A percentile compares a stretch with the other conserved stretches of the same genome.
These are phyloP conservation scores for Ambrosiella beaveri DNA, from an alignment of 2,329 filamentous ascomycete species.

Conservation along the genomic window DNA sequence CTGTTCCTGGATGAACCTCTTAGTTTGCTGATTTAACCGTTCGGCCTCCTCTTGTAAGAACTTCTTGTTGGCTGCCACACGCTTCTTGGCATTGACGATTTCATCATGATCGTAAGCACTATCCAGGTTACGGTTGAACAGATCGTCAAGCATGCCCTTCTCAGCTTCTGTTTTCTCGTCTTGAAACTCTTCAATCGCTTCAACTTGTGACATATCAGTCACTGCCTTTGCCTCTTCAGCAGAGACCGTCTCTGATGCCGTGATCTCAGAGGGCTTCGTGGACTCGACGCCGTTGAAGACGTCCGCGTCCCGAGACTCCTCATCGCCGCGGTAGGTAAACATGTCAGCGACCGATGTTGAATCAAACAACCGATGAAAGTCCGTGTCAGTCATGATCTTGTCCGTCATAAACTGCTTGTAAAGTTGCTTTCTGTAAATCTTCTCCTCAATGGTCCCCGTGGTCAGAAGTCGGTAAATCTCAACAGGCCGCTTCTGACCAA, in stretches of 20 bases:
- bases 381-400: conserved; percentile 87
- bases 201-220: conserved; percentile 23
- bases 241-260: background rate
- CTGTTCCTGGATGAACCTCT: conserved; percentile 12
- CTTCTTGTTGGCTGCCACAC: conserved; percentile 53
- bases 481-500: conserved; percentile 88
- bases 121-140: conserved; percentile 77
- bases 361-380: conserved; percentile 81
- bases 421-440: conserved; percentile 96
- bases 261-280: background rate
- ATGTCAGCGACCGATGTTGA: conserved; percentile 81
- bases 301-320: conserved; percentile 62
- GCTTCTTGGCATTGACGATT: conserved; percentile 62
- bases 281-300: conserved; percentile 71
- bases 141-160: conserved; percentile 68
- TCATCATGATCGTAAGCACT: conserved; percentile 87
- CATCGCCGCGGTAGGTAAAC: conserved; percentile 49
- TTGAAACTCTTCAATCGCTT: conserved; percentile 46
- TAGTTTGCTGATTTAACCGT: conserved; percentile 12
- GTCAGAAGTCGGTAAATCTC: conserved; percentile 97
- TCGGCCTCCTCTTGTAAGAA: conserved; percentile 55
- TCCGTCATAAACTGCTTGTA: conserved; percentile 98
- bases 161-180: conserved; percentile 34
- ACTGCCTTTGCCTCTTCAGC: conserved; percentile 10
- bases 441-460: conserved; percentile 93